Evolutionary conservation across 2,329 filamentous ascomycete genomes (phyloP).

Genomic region (Nemania serpens): DNA sequence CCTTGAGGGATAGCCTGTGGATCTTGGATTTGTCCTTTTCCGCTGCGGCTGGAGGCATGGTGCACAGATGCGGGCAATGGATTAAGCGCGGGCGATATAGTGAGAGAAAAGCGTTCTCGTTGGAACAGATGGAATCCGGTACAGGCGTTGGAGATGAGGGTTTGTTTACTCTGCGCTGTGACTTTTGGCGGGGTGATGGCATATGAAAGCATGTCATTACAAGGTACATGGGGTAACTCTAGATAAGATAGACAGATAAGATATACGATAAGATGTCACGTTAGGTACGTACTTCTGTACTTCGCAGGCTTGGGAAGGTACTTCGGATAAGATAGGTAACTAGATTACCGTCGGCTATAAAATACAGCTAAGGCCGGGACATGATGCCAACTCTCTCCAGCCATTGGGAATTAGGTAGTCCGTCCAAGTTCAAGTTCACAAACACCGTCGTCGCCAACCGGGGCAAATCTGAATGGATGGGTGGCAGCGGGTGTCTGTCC

Average conservation of each 20-base stretch:
- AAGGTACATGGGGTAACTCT: too few species aligned
- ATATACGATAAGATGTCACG: too few species aligned
- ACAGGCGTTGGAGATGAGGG: not conserved
- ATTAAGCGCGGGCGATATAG: not conserved
- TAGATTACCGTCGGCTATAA: too few species aligned
- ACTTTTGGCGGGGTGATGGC: conserved; percentile 38
- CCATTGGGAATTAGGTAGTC: not conserved
- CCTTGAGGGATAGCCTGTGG: conserved; percentile 91
- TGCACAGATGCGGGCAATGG: not conserved
- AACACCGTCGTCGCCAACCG: conserved; percentile 5
- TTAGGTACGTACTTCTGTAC: too few species aligned
- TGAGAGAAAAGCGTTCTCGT: not conserved
- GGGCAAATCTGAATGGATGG: conserved; percentile 41
- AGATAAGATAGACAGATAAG: too few species aligned
- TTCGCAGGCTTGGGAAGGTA: too few species aligned
- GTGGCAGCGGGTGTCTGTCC: conserved; percentile 35
- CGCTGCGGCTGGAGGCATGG: conserved; percentile 35
- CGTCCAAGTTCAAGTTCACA: not conserved
- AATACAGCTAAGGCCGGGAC: too few species aligned
- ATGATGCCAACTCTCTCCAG: not conserved
- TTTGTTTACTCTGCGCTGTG: conserved; percentile 38
- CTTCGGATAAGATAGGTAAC: too few species aligned
- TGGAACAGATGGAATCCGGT: not conserved
- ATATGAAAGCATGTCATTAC: too few species aligned
- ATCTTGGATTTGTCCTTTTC: conserved; percentile 80